phyloP scores from a whole-genome alignment of 2,329 filamentous ascomycete genomes.

The Alternaria triticina region DNA sequence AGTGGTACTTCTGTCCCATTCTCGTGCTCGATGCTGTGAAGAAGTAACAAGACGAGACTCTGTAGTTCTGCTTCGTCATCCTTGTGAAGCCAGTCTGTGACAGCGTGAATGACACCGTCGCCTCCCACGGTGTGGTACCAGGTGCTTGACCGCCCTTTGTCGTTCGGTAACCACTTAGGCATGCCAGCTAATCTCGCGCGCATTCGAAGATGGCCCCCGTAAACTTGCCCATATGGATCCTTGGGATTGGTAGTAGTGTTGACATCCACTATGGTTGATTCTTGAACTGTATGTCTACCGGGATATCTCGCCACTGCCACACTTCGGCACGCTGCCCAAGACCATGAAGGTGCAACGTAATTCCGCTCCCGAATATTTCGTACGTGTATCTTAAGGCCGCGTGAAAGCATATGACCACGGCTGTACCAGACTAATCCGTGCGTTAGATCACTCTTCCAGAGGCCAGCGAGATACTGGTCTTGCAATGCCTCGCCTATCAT shows the following conservation, averaged over 20 bases:
- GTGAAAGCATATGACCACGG: fast-evolving
- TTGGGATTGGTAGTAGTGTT: fast-evolving
- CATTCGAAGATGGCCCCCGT: background rate
- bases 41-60: background rate
- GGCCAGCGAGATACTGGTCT: background rate
- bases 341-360: background rate
- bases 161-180: background rate
- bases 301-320: background rate
- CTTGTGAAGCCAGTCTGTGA: background rate
- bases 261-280: background rate
- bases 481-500: background rate
- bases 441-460: background rate
- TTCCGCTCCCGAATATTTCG: background rate
- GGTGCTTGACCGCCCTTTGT: too few species aligned
- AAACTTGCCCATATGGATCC: background rate
- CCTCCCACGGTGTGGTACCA: too few species aligned
- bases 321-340: background rate
- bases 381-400: fast-evolving
- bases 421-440: background rate
- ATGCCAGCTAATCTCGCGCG: background rate
- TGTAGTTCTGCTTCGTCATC: background rate
- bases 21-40: fast-evolving
- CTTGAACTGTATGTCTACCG: too few species aligned
- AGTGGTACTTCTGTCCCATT: background rate
- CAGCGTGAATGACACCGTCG: too few species aligned